A percentile compares a stretch with the other conserved stretches of the same genome.
Evolutionary conservation across 139 green algal genomes (phyloP).

Genomic region (Tetratostichococcus sp.): DNA sequence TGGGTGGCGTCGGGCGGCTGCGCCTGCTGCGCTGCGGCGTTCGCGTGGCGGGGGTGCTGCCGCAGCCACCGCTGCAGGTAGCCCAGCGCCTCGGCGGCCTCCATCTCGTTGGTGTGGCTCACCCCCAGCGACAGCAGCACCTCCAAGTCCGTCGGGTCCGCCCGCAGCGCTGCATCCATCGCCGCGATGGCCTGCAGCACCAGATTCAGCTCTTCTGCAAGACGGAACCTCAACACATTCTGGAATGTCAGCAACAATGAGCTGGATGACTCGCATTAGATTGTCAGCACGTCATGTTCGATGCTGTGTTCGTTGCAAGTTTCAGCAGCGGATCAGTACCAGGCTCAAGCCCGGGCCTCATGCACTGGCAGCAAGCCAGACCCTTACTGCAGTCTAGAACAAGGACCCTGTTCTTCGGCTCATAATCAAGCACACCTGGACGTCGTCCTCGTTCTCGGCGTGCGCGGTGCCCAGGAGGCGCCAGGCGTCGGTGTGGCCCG

Average conservation of each 20-base stretch:
- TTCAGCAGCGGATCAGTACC: too few species aligned
- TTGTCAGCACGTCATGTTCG: too few species aligned
- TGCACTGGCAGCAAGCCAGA: too few species aligned
- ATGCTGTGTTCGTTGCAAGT: too few species aligned
- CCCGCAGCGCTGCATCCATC: conserved; percentile 67
- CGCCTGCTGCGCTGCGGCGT: conserved; percentile 10
- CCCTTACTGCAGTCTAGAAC: too few species aligned
- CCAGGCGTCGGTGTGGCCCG: conserved; percentile 83
- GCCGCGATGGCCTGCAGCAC: conserved; percentile 79
- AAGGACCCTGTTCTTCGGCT: too few species aligned
- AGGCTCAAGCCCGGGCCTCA: too few species aligned
- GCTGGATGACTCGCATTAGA: too few species aligned
- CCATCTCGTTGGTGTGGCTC: conserved; percentile 95
- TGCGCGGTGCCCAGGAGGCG: conserved; percentile 91
- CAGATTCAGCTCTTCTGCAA: neutral
- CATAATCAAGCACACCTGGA: conserved; percentile 37
- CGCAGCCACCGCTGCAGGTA: conserved; percentile 75
- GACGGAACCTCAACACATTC: too few species aligned
- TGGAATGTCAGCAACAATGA: too few species aligned
- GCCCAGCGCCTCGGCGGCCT: conserved; percentile 57
- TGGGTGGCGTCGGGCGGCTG: conserved; percentile 53
- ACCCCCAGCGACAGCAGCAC: conserved; percentile 92
- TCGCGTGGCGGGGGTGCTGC: conserved; percentile 54
- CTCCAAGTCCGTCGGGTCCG: conserved; percentile 76
- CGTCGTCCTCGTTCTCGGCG: conserved; percentile 98